Percentiles rank a stretch among this genome's conserved stretches.
phyloP scores from a whole-genome alignment of 139 green algal species.

The Haematococcus lacustris region DNA sequence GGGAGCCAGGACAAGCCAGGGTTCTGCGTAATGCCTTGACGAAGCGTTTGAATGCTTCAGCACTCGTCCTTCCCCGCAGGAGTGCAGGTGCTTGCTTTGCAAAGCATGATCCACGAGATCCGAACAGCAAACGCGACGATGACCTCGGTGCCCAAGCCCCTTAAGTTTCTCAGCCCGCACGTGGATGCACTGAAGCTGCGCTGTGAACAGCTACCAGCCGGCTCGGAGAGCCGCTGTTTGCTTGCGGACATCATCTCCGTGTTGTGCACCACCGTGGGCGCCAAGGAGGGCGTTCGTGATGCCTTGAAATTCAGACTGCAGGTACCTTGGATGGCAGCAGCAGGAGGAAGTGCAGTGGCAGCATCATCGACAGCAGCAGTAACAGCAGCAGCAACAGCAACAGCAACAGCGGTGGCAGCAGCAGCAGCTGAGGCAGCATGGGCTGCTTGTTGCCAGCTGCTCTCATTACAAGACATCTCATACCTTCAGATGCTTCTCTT shows the following conservation, averaged over 20 bases:
- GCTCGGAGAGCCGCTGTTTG: constrained; percentile 27
- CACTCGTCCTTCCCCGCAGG: constrained; percentile 13
- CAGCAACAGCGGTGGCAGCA: too few species aligned
- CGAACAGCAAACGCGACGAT: constrained; percentile 87
- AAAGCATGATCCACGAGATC: constrained; percentile 70
- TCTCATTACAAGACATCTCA: too few species aligned
- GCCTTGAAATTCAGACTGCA: constrained; percentile 80
- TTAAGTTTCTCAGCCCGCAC: constrained; percentile 95
- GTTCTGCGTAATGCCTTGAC: not conserved
- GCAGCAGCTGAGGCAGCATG: too few species aligned
- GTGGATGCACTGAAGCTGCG: constrained; percentile 65
- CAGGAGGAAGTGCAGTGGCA: too few species aligned
- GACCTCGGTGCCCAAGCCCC: constrained; percentile 95
- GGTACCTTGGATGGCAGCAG: too few species aligned
- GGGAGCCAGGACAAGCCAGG: not conserved
- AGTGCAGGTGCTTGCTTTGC: constrained; percentile 63
- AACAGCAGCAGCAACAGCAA: too few species aligned
- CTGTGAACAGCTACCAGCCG: constrained; percentile 47
- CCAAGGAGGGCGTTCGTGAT: constrained; percentile 60
- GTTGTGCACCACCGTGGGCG: constrained; percentile 81
- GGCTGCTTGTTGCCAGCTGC: too few species aligned
- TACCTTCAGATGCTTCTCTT: too few species aligned
- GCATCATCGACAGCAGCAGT: too few species aligned
- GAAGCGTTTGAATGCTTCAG: not conserved
- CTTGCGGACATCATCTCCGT: constrained; percentile 95